Evolutionary conservation across 2,329 filamentous ascomycete species (phyloP), one percentile per base, ranked within the genome.

Genomic region (Didymella arachidicola): DNA sequence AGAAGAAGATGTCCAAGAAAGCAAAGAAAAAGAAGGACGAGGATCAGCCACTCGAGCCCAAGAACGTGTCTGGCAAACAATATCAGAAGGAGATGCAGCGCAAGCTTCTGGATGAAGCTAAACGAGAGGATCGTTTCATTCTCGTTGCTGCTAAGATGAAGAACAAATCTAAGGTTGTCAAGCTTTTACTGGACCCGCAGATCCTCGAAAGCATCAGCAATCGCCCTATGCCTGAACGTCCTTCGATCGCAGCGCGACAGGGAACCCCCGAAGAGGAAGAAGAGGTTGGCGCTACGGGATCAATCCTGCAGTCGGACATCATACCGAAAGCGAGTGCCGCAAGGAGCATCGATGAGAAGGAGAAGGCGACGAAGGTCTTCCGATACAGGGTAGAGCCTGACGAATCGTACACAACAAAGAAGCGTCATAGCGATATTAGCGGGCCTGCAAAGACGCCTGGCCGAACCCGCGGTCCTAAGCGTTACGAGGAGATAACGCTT

Each of bases 31-130:
- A 77, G 39, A 77, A 78, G 29, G 72, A 73, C 30, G 61, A 70
- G 2, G 69, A 72, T 30, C 71, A 72, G 68, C 51, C 68, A 63
- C 53, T 70, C 59, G 57, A 75, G 60, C 74, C 63, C 7, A 81
- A 79, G 66, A 81, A 74, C 42, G 76, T 77, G 26, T 78, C 80
- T 10, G 79, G 79, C 10, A 75, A 79, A 45, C 78, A 83, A 54
- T 83, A 80, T 56, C 78, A 81, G 59, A 79, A 79, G 51, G 78
- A 82, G 62, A 77, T 81, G 44, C 77, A 82, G 72, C 80, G 64
- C 70, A 79, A 72, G 69, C 74, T 75, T 14, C 62, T 78, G 10
- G 76, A 79, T 4, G 73, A 78, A n/a, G 77, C 77, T 1, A 76
- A 72, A 59, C 77, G 76, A 12, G 76, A 81, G 26, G 80, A 81